These are phyloP conservation scores for Didymella pinodella DNA, from an alignment of 2,329 filamentous ascomycete species.

Conservation along the genomic window DNA sequence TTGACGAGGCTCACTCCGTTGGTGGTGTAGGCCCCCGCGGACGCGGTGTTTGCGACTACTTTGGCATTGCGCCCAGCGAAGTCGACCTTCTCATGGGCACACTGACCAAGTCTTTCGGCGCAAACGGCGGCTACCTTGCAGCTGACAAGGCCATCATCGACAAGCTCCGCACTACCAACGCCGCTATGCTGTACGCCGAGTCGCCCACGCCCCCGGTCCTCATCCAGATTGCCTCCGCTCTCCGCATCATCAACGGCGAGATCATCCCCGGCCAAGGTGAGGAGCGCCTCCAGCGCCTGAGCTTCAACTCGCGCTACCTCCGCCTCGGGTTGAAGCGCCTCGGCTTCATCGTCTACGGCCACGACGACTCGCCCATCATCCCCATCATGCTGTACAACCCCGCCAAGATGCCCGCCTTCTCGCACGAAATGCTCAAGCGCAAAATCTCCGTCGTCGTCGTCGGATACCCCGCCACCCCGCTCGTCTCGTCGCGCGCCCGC, in stretches of 20 bases:
- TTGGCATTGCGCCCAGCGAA: conserved; percentile 84
- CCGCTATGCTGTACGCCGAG: conserved; percentile 86
- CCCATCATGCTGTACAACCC: conserved; percentile 95
- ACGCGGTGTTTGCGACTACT: conserved; percentile 96
- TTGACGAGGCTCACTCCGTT: conserved; percentile 96
- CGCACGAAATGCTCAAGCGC: conserved; percentile 96
- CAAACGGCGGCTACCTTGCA: conserved; percentile 94
- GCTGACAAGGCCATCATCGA: conserved; percentile 90
- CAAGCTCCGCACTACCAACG: conserved; percentile 85
- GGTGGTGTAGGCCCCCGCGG: conserved; percentile 89
- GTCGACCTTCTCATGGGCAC: conserved; percentile 98
- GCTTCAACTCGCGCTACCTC: conserved; percentile 99
- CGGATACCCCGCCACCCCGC: conserved; percentile 93
- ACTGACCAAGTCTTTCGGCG: conserved; percentile 96
- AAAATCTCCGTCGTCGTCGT: conserved; percentile 98
- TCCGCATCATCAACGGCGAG: conserved; percentile 89
- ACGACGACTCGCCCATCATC: conserved; percentile 97
- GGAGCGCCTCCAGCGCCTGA: conserved; percentile 92
- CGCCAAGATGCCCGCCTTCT: conserved; percentile 98
- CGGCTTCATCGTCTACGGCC: conserved; percentile 94
- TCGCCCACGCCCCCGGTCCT: conserved; percentile 86
- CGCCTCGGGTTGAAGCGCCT: conserved; percentile 95
- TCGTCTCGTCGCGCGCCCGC: conserved; percentile 91
- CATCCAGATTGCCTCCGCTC: conserved; percentile 85
- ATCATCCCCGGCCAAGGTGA: conserved; percentile 89